A percentile compares a stretch with the other conserved stretches of the same genome.
Evolutionary conservation across 495 filamentous ascomycete genomes (phyloP).

Genomic region (Podospora tetraspora): DNA sequence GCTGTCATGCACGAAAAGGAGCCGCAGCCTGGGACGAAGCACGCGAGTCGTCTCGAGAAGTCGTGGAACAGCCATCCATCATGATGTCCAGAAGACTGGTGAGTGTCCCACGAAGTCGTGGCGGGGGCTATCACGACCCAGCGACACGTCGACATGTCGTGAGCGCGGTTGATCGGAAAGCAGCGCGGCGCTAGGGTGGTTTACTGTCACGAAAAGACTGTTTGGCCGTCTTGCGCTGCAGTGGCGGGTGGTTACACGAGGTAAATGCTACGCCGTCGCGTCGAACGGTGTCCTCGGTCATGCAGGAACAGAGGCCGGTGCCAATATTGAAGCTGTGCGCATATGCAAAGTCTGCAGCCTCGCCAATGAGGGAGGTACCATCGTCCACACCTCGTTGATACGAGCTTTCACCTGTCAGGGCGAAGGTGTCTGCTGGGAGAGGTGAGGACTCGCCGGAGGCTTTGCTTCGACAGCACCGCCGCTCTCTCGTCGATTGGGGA

Average conservation of each 20-base stretch:
- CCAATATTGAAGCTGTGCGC: background rate
- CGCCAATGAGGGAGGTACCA: background rate
- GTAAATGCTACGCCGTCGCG: background rate
- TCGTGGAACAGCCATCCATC: background rate
- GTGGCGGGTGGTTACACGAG: background rate
- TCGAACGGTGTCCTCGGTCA: background rate
- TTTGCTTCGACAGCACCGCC: background rate
- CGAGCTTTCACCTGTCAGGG: background rate
- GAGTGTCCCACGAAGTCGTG: background rate
- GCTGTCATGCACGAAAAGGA: background rate
- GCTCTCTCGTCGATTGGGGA: background rate
- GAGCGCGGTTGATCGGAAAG: background rate
- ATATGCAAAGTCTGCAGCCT: background rate
- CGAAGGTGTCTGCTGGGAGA: background rate
- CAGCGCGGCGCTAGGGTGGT: background rate
- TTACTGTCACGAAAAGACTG: background rate
- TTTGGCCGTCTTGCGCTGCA: background rate
- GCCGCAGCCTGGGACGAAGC: background rate
- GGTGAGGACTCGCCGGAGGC: background rate
- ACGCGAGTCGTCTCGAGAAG: background rate
- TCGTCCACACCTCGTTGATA: background rate
- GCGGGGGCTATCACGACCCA: too few relatives aligned
- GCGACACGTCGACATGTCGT: background rate
- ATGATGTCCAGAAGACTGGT: background rate
- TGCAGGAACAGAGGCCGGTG: background rate